Evolutionary conservation across 192 early-diverging fungal genomes (phyloP), one percentile per base, ranked within the genome.

Genomic region (Jimgerdemannia lactiflua): DNA sequence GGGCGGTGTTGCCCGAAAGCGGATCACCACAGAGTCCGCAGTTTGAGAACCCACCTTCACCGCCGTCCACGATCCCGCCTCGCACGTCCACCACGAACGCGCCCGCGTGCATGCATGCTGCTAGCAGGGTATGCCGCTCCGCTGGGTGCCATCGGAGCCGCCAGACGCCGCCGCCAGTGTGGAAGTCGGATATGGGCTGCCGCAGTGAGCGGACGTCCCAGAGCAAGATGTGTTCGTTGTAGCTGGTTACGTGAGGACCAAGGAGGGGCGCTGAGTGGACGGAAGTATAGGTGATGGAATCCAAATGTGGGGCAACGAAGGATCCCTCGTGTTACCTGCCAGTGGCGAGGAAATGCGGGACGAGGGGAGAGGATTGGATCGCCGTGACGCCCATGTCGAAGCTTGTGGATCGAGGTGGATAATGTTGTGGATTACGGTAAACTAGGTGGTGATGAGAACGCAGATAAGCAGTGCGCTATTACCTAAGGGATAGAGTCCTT

Each of bases 141-240:
- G 82, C 85, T 2, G 97, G 97, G 76, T 98, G 96, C 96, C 96
- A 99, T 84, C 95, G 94, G 49, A 99, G 78, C 39, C 96, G 83
- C 97, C 97, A 99, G 9, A 97, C 94, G 9, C 97, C 97, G 4
- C 96, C 96, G 41, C 91, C 95, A 18, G 91, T 89, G 42, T 86
- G 87, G 64, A 87, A 77, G 20, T 93, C 92, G 2, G 82, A 74
- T 65, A 95, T 39, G 3, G 96, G 95, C 20, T 71, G 59, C n/a
- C 91, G 84, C 92, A 97, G 95, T 7, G 78, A 86, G 9, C 97
- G 89, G 4, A 88, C 93, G 78, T 99, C 97, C 97, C 97, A 99
- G 59, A 97, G 86, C 70, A 92, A 76, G 59, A 98, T 83, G 20
- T 87, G 85, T 64, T 97, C 96, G 79, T 99, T 96, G 73, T 99